Base-by-base conservation (phyloP, 805 yeast species). In the Ogataea siamensis region DNA sequence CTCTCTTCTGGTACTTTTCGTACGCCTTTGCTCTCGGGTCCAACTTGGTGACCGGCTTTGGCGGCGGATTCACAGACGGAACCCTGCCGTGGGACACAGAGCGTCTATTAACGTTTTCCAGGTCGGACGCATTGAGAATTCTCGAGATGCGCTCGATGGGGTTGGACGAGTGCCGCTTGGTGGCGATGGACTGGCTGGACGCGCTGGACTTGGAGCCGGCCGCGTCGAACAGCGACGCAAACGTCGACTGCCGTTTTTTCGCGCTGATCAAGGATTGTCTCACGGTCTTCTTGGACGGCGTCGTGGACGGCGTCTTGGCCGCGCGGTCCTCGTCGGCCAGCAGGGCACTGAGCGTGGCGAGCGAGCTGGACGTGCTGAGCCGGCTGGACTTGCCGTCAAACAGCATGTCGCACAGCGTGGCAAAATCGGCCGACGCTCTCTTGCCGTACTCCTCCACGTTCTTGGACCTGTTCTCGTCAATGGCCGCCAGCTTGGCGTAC, bases 341-440 rank as follows among this genome's bases (percentile, higher is more conserved):
- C 23, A 67, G 61, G 21, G 79, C 79, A 42, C 78, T 79, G 53
- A 60, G 49, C 11, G 59, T 58, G 0, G 79, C 82, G 24, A 68
- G 78, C n/a, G 68, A 66, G 13, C 80, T 76, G 2, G 67, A 54
- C 15, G 45, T 42, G 35, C 54, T 43, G 9, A 59, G 39, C 14
- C 49, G 37, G 15, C 42, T 25, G 29, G 41, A 39, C 53, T 81
- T 88, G 58, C 81, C 83, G 51, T 76, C 83, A 67, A 83, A 83
- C 41, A 83, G 76, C 59, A 76, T 79, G 62, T 83, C 91, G 66
- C 87, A 81, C 28, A 83, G 65, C 2, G 83, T 74, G 9, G 88
- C 93, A 66, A 83, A 83, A 45, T 83, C 84, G 11, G 86, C 79
- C 24, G 86, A 78, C 2, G 89, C 81, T 60, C 93, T 71, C 60